These are phyloP conservation scores for Heliocybe sulcata DNA, from an alignment of 1,284 basidiomycete species.

Conservation along the genomic window DNA sequence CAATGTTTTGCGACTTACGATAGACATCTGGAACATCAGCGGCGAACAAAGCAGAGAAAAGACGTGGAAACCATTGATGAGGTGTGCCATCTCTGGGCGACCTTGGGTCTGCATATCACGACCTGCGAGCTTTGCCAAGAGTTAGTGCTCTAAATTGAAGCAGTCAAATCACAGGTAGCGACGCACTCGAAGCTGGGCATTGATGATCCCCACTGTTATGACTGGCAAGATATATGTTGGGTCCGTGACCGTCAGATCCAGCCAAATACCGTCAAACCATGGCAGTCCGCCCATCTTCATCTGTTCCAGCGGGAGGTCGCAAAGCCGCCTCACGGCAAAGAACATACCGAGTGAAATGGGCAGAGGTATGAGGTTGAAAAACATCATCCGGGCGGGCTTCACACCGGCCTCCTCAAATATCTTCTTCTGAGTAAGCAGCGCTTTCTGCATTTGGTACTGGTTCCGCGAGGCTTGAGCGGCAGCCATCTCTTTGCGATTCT, in stretches of 20 bases:
- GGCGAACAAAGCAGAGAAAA: slow-evolving; percentile 55
- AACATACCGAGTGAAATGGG: slow-evolving; percentile 84
- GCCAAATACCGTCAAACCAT: slow-evolving; percentile 41
- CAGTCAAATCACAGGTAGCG: background rate
- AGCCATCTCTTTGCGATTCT: slow-evolving; percentile 42
- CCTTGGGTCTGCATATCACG: slow-evolving; percentile 48
- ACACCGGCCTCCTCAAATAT: slow-evolving; percentile 71
- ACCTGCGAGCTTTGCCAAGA: slow-evolving; percentile 38
- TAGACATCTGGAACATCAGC: slow-evolving; percentile 47
- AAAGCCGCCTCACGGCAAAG: slow-evolving; percentile 75
- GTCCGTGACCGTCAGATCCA: slow-evolving; percentile 75
- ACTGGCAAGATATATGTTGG: slow-evolving; percentile 78
- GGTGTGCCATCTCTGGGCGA: slow-evolving; percentile 49
- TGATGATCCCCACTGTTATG: slow-evolving; percentile 54
- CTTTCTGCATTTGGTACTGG: slow-evolving; percentile 44
- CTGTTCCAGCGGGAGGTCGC: slow-evolving; percentile 63
- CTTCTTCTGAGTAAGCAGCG: slow-evolving; percentile 48
- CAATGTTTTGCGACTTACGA: slow-evolving; percentile 12
- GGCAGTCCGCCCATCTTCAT: slow-evolving; percentile 31
- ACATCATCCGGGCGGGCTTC: slow-evolving; percentile 48
- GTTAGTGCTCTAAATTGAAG: slow-evolving; percentile 6
- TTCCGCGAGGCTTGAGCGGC: slow-evolving; percentile 34
- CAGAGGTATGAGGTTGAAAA: slow-evolving; percentile 66
- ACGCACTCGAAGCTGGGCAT: slow-evolving; percentile 67
- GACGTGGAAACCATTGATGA: slow-evolving; percentile 68